Base-by-base conservation (phyloP, 2,329 filamentous ascomycete species). In the Verticillium longisporum region DNA sequence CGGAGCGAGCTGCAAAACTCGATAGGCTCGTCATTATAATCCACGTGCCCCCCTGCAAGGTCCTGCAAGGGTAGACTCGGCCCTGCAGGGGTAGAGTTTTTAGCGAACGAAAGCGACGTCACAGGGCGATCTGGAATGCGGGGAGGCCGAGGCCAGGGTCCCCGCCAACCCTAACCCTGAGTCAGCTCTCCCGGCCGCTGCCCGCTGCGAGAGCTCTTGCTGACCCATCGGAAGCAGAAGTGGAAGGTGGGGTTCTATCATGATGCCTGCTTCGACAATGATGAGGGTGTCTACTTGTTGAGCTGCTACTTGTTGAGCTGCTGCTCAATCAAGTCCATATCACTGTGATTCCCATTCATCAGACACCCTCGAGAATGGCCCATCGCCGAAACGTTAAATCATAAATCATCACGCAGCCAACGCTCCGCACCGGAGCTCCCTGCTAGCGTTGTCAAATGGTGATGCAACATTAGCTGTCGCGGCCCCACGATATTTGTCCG, bases 41-140 rank as follows among this genome's bases (percentile, higher is more conserved):
- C 45, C 45, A 50, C 45, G 45, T 50, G 45, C 45, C 34, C 34
- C 34, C 34, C 13, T 9, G 34, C 6, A 36, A 36, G 7, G 13
- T 13, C 7, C 45, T 50, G 45, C 45, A 50, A 50, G 41, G 41
- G 6, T 2, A n/a, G 10, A 9, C 41, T 21, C 18, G 15, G 41
- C 10, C 56, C 56, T 58, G 36, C 37, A 45, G 18, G 37, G 18
- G 21, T 33, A 32, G 56, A 31, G 21, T 31, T 32, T 45, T 58
- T 50, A 58, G 56, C 56, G 56, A 38, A 38, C 37, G 56, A 58
- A 38, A 33, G 50, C 56, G 56, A 58, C 56, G 56, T 58, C 56
- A 58, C 56, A 58, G 56, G 37, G 56, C 13, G 56, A 50, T 58
- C 56, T n/a, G 18, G 56, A 58, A 58, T 58, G 56, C 56, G 56